phyloP scores from a whole-genome alignment of 2,329 filamentous ascomycete genomes.

The Cercospora berteroae region DNA sequence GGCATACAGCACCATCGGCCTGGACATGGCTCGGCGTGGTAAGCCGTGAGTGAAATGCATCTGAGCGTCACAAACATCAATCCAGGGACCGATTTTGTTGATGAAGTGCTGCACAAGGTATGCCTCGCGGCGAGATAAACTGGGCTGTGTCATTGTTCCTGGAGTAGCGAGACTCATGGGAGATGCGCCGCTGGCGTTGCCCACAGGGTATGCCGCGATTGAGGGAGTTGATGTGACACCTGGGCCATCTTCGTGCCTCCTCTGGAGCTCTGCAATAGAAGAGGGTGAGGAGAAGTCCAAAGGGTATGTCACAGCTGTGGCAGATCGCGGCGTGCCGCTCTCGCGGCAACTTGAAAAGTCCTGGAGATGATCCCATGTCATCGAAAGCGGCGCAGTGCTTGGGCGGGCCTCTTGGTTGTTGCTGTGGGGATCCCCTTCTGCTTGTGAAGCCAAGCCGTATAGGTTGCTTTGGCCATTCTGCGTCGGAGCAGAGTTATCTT shows the following conservation, averaged over 20 bases:
- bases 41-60: slow-evolving; percentile 38
- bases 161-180: slow-evolving; percentile 11
- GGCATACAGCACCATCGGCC: slow-evolving; percentile 37
- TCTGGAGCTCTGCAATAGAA: slow-evolving; percentile 23
- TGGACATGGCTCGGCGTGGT: slow-evolving; percentile 34
- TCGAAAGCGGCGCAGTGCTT: neutral
- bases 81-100: slow-evolving; percentile 39
- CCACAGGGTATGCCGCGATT: slow-evolving; percentile 8
- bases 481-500: neutral
- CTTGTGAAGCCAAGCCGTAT: neutral
- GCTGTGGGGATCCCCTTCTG: neutral
- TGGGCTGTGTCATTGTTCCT: slow-evolving; percentile 3
- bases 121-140: slow-evolving; percentile 23
- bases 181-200: slow-evolving; percentile 10
- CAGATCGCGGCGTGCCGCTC: neutral
- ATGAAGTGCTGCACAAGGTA: slow-evolving; percentile 33
- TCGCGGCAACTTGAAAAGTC: neutral
- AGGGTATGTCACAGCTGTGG: neutral
- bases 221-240: slow-evolving; percentile 5
- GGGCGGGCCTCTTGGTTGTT: neutral
- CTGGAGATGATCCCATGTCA: neutral
- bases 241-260: slow-evolving; percentile 20
- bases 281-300: slow-evolving; percentile 21
- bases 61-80: slow-evolving; percentile 38
- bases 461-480: neutral